Evolutionary conservation across 179 eudicot genomes (phyloP), one percentile per base, ranked within the genome.

Genomic region (Beta macrorhiza): DNA sequence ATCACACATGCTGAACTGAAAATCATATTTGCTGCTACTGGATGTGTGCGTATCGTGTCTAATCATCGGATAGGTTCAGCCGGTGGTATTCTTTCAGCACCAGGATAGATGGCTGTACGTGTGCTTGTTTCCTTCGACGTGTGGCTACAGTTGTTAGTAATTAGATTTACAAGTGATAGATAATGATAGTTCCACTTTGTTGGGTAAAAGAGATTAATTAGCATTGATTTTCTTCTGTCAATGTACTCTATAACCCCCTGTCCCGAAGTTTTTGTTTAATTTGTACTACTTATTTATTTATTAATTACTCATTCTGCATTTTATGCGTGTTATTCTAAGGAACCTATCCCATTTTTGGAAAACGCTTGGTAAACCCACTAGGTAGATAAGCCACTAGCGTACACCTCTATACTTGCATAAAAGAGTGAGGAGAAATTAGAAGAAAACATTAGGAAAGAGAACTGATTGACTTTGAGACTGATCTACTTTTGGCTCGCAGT

Each of bases 111-210:
- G 72, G 57, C 80, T 14, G 15, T n/a, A 10, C 17, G 63, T 37
- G 42, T 61, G 67, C 56, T 20, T 51, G 53, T 64, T 14, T 65
- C 20, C 37, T 56, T 65, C 13, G 51, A 37, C 74, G 67, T 59
- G 22, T 20, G 67, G 73, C 70, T 72, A 64, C 64, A 72, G 47
- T 62, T 32, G 25, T 51, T 47, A 56, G 70, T 76, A 69, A 20
- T 63, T 65, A 51, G 73, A 1, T 37, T 73, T 20, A 55, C 16
- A 80, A 74, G 79, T 79, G 37, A 67, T 81, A 81, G 83, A 16
- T 72, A 14, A 45, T 49, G 20, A 51, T 80, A 80, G 56, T 62
- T 42, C 47, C 51, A 57, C 12, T 42, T 61, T 10, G 64, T 69
- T 75, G 67, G 82, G 63, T 25, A 12, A 11, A 62, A 61, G 37